These are phyloP conservation scores for Tuber microsphaerosporum DNA, from an alignment of 495 filamentous ascomycete genomes.

Conservation along the genomic window DNA sequence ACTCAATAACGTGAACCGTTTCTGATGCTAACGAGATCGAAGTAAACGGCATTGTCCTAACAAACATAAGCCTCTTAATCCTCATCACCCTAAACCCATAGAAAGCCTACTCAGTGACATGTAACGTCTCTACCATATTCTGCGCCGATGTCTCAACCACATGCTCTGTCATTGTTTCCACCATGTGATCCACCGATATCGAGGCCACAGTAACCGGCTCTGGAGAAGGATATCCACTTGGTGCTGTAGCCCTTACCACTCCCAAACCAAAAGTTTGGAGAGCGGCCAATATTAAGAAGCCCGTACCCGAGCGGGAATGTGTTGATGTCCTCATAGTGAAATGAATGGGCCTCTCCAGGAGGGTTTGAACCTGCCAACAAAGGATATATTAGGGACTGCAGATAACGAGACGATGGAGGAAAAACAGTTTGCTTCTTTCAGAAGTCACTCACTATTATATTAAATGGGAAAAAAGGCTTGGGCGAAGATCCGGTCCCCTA, in stretches of 20 bases:
- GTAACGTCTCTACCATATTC: constrained; percentile 13
- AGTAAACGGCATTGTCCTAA: constrained; percentile 8
- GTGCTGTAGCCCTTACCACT: constrained; percentile 15
- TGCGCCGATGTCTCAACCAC: constrained; percentile 18
- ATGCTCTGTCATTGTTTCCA: constrained; percentile 19
- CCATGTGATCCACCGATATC: constrained; percentile 13
- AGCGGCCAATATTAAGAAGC: constrained; percentile 24
- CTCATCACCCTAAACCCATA: neutral
- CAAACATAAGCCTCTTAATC: constrained; percentile 7
- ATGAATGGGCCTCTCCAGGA: constrained; percentile 37
- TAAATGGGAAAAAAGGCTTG: constrained; percentile 21
- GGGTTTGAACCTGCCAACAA: constrained; percentile 10
- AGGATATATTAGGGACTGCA: constrained; percentile 5
- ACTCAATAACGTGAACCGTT: constrained; percentile 24
- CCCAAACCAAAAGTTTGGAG: constrained; percentile 26
- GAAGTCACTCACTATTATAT: neutral
- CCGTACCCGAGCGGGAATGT: constrained; percentile 20
- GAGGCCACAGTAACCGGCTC: neutral
- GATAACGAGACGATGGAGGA: neutral
- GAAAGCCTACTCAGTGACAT: constrained; percentile 27
- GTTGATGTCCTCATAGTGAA: constrained; percentile 30
- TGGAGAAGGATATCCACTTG: constrained; percentile 12
- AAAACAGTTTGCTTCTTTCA: neutral
- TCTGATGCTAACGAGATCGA: neutral
- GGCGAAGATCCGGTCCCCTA: constrained; percentile 24